These are phyloP conservation scores for Penicillium crustosum DNA, from an alignment of 2,329 filamentous ascomycete genomes.

Conservation along the genomic window DNA sequence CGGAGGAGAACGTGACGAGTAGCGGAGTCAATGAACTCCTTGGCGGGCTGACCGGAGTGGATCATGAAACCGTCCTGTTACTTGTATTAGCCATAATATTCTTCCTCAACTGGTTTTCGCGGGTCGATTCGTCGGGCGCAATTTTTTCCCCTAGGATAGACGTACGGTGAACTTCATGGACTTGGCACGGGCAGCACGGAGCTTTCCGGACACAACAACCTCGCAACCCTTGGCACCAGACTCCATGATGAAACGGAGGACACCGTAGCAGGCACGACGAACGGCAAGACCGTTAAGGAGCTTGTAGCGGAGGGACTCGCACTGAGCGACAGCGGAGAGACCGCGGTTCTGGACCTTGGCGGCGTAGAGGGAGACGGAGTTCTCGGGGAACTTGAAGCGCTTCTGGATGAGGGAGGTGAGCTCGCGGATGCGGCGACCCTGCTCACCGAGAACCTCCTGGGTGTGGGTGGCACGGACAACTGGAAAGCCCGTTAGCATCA, in stretches of 20 bases:
- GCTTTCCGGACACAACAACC: constrained; percentile 98
- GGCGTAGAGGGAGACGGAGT: constrained; percentile 99
- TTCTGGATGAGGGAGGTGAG: constrained; percentile 99
- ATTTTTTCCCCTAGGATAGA: constrained; percentile 18
- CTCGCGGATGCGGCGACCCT: constrained; percentile 99
- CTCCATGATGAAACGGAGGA: constrained; percentile 99
- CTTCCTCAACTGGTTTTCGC: not conserved
- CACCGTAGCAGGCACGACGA: constrained; percentile 98
- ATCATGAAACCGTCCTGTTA: constrained; percentile 96
- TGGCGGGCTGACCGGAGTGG: constrained; percentile 98
- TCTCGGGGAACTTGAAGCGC: constrained; percentile 99
- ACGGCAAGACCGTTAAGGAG: constrained; percentile 99
- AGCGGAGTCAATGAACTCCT: constrained; percentile 98
- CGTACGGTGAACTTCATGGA: constrained; percentile 99
- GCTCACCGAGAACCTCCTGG: constrained; percentile 99
- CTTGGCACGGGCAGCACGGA: constrained; percentile 98
- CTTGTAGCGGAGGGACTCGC: constrained; percentile 99
- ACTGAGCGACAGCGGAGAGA: constrained; percentile 99
- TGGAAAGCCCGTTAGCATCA: constrained; percentile 39
- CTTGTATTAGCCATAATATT: constrained; percentile 12
- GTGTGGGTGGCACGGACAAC: constrained; percentile 99
- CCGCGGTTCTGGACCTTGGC: constrained; percentile 99
- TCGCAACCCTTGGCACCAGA: constrained; percentile 99
- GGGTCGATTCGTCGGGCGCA: not conserved
- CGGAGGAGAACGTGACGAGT: constrained; percentile 99